Percentiles rank a stretch among this genome's conserved stretches.
Evolutionary conservation across 108 stramenopile species (phyloP).

Genomic region (Nitzschia palea): DNA sequence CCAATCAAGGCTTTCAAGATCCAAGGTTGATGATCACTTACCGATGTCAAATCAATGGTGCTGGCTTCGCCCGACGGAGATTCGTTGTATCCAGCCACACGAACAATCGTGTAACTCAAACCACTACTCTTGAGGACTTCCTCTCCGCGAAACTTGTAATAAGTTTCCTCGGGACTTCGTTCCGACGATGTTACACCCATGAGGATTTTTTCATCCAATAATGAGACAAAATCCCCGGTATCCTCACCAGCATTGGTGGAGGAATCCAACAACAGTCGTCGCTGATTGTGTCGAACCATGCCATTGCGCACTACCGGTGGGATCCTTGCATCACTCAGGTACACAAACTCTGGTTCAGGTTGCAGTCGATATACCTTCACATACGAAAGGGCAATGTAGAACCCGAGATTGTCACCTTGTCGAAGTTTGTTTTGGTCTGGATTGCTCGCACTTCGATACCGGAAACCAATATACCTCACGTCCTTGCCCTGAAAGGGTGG

Average conservation of each 20-base stretch:
- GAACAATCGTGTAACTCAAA: conserved; percentile 55
- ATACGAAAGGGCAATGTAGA: conserved; percentile 78
- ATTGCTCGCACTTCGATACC: conserved; percentile 59
- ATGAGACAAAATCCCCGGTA: background rate
- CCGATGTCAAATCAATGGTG: conserved; percentile 58
- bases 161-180: conserved; percentile 69
- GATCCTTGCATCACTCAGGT: conserved; percentile 80
- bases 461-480: conserved; percentile 76
- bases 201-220: conserved; percentile 29
- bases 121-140: conserved; percentile 81
- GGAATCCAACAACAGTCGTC: conserved; percentile 29
- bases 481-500: conserved; percentile 63
- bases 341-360: conserved; percentile 85
- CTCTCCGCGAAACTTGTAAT: conserved; percentile 84
- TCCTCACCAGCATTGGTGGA: conserved; percentile 18
- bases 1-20: too few relatives aligned
- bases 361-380: conserved; percentile 79
- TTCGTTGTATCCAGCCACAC: conserved; percentile 75
- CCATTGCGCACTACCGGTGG: conserved; percentile 60
- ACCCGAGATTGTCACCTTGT: conserved; percentile 37
- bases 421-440: background rate
- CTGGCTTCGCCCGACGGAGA: conserved; percentile 56
- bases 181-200: background rate
- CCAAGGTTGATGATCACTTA: background rate
- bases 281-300: conserved; percentile 70